These are phyloP conservation scores for Digitaria exilis DNA, from an alignment of 202 grass and related monocot genomes.

Conservation along the genomic window DNA sequence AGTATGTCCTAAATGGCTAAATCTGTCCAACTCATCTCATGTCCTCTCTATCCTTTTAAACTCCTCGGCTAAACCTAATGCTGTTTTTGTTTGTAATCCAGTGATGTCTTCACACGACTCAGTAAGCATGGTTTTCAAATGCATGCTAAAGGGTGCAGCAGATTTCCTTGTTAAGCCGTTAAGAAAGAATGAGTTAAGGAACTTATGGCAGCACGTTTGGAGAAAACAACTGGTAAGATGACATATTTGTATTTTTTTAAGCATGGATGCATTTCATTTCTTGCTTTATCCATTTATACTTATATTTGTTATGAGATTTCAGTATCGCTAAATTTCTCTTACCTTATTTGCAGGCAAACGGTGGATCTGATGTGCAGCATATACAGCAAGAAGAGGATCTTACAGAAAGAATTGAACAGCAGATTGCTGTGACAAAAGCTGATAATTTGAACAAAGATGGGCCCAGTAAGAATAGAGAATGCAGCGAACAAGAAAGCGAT, in stretches of 20 bases:
- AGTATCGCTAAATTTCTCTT: constrained; percentile 7
- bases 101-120: constrained; percentile 99
- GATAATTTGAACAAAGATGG: constrained; percentile 46
- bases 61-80: neutral
- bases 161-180: constrained; percentile 98
- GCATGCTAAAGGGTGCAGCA: constrained; percentile 96
- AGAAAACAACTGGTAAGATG: constrained; percentile 81
- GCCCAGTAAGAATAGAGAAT: constrained; percentile 52
- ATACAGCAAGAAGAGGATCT: constrained; percentile 56
- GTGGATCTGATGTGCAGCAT: constrained; percentile 46
- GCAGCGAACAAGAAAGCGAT: constrained; percentile 92
- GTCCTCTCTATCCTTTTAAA: neutral
- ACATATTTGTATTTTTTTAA: constrained; percentile 10
- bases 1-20: constrained; percentile 52
- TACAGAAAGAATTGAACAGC: constrained; percentile 38
- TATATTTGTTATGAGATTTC: neutral
- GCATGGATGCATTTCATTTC: constrained; percentile 12
- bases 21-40: neutral
- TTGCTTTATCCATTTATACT: neutral
- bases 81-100: constrained; percentile 41
- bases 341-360: constrained; percentile 57
- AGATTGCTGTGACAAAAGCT: constrained; percentile 33
- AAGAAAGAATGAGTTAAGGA: constrained; percentile 88
- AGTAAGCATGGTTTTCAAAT: constrained; percentile 98
- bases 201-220: constrained; percentile 99